Conservation (phyloP, 495 filamentous ascomycete species). For the Hypoxylon subgilvum region DNA sequence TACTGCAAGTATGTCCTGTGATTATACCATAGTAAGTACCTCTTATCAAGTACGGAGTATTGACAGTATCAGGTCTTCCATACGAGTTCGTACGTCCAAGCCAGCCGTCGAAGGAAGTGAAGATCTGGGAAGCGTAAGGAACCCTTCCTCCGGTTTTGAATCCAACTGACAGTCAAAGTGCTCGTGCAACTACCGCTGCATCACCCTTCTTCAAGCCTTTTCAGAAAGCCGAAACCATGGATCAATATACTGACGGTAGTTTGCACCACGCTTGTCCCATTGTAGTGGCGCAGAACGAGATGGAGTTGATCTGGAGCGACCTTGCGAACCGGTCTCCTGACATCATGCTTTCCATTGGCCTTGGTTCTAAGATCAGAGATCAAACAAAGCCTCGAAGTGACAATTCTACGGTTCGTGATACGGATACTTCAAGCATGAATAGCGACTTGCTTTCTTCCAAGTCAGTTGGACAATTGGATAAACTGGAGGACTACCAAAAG, state of each 20-base stretch:
- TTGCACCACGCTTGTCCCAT: slow-evolving; percentile 56
- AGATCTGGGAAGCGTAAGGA: slow-evolving; percentile 58
- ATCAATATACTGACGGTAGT: slow-evolving; percentile 51
- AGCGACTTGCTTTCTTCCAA: not conserved
- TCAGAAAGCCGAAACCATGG: slow-evolving; percentile 38
- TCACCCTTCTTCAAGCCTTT: slow-evolving; percentile 54
- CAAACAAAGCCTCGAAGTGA: not conserved
- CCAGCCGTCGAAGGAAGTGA: slow-evolving; percentile 46
- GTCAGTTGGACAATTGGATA: not conserved
- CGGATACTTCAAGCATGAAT: not conserved
- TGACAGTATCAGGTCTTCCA: not conserved
- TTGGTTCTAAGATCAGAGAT: slow-evolving; percentile 26
- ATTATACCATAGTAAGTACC: not conserved
- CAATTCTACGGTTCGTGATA: not conserved
- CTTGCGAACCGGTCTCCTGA: slow-evolving; percentile 45
- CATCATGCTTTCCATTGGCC: slow-evolving; percentile 55
- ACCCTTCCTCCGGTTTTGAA: not conserved
- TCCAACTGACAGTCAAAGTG: slow-evolving; percentile 29
- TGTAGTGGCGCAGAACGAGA: slow-evolving; percentile 50
- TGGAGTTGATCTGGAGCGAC: slow-evolving; percentile 52
- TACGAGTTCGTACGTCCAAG: slow-evolving; percentile 54
- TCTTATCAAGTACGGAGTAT: too few relatives aligned
- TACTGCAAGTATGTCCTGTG: not conserved
- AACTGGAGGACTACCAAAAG: slow-evolving; percentile 30
- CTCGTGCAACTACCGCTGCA: slow-evolving; percentile 54